phyloP scores from a whole-genome alignment of 345 rosid species.

The Gossypium sturtianum region DNA sequence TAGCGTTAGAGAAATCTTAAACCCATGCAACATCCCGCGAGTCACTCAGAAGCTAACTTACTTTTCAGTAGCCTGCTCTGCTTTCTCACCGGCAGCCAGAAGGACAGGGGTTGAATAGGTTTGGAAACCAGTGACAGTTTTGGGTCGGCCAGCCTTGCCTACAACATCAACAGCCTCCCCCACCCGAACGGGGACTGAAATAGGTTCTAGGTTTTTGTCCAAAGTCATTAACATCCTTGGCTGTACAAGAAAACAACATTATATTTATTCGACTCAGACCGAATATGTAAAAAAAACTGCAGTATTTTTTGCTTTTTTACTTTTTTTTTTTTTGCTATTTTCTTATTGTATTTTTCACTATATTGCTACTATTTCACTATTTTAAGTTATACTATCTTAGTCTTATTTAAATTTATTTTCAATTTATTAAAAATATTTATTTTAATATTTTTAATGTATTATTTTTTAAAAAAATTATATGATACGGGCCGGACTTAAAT shows the following conservation, averaged over 20 bases:
- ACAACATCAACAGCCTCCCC: constrained; percentile 98
- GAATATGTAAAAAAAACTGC: too few species aligned
- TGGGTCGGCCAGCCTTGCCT: constrained; percentile 95
- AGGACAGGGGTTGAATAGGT: constrained; percentile 95
- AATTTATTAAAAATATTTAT: too few species aligned
- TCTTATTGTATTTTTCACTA: too few species aligned
- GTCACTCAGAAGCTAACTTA: constrained; percentile 19
- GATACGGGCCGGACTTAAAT: accelerated
- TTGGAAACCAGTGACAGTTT: constrained; percentile 93
- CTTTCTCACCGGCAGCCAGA: constrained; percentile 90
- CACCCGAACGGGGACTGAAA: constrained; percentile 81
- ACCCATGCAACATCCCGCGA: not conserved
- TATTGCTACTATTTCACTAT: too few species aligned
- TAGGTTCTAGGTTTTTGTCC: constrained; percentile 74
- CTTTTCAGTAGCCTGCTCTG: constrained; percentile 95
- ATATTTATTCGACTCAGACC: not conserved
- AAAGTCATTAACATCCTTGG: constrained; percentile 93
- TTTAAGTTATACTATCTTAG: too few species aligned
- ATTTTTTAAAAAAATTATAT: too few species aligned
- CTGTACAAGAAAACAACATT: constrained; percentile 30
- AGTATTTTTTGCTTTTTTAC: too few species aligned
- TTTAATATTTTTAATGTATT: too few species aligned
- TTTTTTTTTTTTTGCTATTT: too few species aligned
- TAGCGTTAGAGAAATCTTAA: not conserved
- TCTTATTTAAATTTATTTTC: too few species aligned